Evolutionary conservation across 805 yeast genomes (phyloP).

Genomic region (Wickerhamiella dianesei): DNA sequence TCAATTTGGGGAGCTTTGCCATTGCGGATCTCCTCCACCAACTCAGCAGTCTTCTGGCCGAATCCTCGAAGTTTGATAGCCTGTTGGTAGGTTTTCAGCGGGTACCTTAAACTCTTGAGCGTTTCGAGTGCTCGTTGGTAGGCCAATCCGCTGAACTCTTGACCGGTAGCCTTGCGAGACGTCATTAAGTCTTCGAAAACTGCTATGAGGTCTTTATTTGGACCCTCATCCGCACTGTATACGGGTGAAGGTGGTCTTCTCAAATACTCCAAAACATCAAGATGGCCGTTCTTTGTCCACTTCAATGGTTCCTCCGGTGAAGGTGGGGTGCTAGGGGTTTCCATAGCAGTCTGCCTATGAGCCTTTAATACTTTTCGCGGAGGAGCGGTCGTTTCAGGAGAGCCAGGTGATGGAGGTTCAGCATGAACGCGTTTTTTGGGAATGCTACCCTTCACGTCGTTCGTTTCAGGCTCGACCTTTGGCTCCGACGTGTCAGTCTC

Average conservation of each 20-base stretch:
- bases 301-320: background rate
- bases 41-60: constrained; percentile 30
- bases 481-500: background rate
- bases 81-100: constrained; percentile 27
- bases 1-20: constrained; percentile 17
- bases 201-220: constrained; percentile 24
- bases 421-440: too few relatives aligned
- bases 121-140: constrained; percentile 35
- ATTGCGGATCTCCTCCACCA: constrained; percentile 34
- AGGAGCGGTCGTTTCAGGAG: background rate
- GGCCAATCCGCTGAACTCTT: constrained; percentile 29
- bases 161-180: constrained; percentile 26
- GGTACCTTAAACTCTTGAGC: constrained; percentile 19
- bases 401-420: too few relatives aligned
- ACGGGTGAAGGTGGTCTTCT: background rate
- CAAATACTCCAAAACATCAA: background rate
- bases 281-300: background rate
- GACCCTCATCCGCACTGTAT: background rate
- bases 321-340: background rate
- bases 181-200: constrained; percentile 24
- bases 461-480: background rate
- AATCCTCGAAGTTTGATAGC: constrained; percentile 31
- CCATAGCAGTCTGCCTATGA: background rate
- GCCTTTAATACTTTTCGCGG: background rate
- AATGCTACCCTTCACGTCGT: too few relatives aligned